These are phyloP conservation scores for Triticum dicoccoides DNA, from an alignment of 176 grass and related monocot species.

Conservation along the genomic window DNA sequence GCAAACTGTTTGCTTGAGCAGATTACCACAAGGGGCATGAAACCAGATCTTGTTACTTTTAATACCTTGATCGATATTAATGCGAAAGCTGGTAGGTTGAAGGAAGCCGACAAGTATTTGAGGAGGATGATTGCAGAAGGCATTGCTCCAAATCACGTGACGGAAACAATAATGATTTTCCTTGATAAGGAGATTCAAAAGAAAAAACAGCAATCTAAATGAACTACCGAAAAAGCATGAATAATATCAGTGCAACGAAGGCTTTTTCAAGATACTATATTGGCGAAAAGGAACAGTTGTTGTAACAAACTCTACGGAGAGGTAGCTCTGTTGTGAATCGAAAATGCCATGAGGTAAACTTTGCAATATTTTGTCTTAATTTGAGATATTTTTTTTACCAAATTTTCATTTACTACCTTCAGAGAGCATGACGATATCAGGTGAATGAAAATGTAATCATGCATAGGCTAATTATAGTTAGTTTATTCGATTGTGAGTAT, in stretches of 20 bases:
- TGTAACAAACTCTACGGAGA: background rate
- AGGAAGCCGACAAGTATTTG: conserved; percentile 85
- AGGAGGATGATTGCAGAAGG: conserved; percentile 80
- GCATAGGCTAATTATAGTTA: background rate
- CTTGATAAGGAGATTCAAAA: conserved; percentile 85
- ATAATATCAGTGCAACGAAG: background rate
- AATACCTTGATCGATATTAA: conserved; percentile 93
- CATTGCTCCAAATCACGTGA: conserved; percentile 80
- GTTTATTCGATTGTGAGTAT: background rate
- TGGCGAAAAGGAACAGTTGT: background rate
- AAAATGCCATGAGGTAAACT: conserved; percentile 25
- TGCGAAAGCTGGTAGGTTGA: conserved; percentile 78
- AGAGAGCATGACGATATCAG: background rate
- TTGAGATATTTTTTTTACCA: background rate
- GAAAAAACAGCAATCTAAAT: conserved; percentile 39
- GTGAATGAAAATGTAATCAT: conserved; percentile 5
- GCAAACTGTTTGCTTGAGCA: conserved; percentile 66
- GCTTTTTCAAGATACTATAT: background rate
- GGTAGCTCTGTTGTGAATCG: background rate
- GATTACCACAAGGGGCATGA: conserved; percentile 69
- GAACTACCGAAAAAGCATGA: background rate
- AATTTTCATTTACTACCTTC: background rate
- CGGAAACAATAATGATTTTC: conserved; percentile 83
- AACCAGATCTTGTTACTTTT: conserved; percentile 88
- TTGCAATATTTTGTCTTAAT: background rate